These are phyloP conservation scores for Teratosphaeria epicoccoides DNA, from an alignment of 2,329 filamentous ascomycete species.

Conservation along the genomic window DNA sequence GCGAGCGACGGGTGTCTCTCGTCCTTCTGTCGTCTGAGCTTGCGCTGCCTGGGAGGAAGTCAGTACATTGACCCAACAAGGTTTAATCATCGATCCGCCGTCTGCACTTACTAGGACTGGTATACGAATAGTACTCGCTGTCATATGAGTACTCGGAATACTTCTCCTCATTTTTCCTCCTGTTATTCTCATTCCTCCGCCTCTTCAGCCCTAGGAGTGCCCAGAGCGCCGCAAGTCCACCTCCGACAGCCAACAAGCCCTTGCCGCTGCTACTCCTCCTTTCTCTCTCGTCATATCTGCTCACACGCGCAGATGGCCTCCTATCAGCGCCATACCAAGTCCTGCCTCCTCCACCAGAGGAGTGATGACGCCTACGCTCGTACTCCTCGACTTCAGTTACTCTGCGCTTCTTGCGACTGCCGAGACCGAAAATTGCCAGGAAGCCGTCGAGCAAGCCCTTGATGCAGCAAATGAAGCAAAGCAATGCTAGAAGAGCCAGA, in stretches of 20 bases:
- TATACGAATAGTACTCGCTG: conserved; percentile 34
- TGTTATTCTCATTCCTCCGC: conserved; percentile 24
- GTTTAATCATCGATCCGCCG: background rate
- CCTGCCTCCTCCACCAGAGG: conserved; percentile 39
- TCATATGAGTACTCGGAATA: conserved; percentile 29
- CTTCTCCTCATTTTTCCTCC: conserved; percentile 32
- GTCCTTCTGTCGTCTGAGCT: conserved; percentile 36
- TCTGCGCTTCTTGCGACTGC: conserved; percentile 32
- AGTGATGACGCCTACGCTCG: conserved; percentile 48
- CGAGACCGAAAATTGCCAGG: conserved; percentile 51
- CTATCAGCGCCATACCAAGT: conserved; percentile 36
- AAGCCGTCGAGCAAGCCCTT: conserved; percentile 46
- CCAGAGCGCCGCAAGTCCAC: conserved; percentile 34
- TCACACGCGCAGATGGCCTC: conserved; percentile 17
- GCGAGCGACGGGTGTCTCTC: conserved; percentile 25
- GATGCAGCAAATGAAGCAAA: conserved; percentile 63
- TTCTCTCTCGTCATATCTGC: conserved; percentile 25
- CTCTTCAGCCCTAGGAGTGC: conserved; percentile 37
- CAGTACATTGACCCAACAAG: background rate
- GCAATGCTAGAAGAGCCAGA: conserved; percentile 53
- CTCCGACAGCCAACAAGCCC: conserved; percentile 29
- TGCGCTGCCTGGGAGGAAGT: conserved; percentile 29
- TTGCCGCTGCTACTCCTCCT: conserved; percentile 24
- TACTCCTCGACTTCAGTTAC: conserved; percentile 53
- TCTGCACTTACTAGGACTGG: conserved; percentile 35